Conservation (phyloP, 108 stramenopile species). For the Cylindrotheca fusiformis region DNA sequence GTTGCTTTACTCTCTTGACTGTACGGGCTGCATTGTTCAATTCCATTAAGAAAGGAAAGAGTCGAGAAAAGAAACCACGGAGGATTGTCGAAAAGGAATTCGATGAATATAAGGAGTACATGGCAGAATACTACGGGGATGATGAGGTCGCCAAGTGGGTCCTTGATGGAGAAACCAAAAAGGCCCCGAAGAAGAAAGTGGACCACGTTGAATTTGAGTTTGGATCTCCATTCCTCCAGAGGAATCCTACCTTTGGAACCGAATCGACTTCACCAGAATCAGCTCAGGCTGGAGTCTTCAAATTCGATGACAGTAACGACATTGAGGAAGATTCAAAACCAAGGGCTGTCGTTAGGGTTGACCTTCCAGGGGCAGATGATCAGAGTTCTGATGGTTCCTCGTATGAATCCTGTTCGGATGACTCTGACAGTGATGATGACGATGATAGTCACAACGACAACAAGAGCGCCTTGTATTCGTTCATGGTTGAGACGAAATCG, state of each 20-base stretch:
- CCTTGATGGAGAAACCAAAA: constrained; percentile 1
- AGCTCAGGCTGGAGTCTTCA: not conserved
- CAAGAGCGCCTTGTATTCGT: constrained; percentile 19
- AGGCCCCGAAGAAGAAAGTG: not conserved
- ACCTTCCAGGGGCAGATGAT: constrained; percentile 3
- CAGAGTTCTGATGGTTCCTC: constrained; percentile 11
- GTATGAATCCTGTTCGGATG: constrained; percentile 13
- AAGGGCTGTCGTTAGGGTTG: too few species aligned
- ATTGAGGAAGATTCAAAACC: not conserved
- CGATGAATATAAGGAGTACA: constrained; percentile 40
- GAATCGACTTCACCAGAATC: constrained; percentile 5
- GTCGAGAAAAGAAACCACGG: constrained; percentile 21
- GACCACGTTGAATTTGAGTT: constrained; percentile 14
- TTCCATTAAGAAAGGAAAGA: constrained; percentile 18
- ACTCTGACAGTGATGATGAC: constrained; percentile 11
- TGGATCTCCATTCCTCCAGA: constrained; percentile 2
- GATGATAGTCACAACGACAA: constrained; percentile 10
- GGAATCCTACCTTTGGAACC: constrained; percentile 29
- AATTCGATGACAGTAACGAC: not conserved
- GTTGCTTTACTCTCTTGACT: constrained; percentile 33
- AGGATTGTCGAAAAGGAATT: constrained; percentile 44
- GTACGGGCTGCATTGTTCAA: constrained; percentile 52
- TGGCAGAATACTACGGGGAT: constrained; percentile 40
- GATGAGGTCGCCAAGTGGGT: constrained; percentile 35
- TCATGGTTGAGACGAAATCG: constrained; percentile 15